A percentile compares a stretch with the other conserved stretches of the same genome.
These are phyloP conservation scores for Stephanodiscus minutulus DNA, from an alignment of 108 stramenopile genomes.

Conservation along the genomic window DNA sequence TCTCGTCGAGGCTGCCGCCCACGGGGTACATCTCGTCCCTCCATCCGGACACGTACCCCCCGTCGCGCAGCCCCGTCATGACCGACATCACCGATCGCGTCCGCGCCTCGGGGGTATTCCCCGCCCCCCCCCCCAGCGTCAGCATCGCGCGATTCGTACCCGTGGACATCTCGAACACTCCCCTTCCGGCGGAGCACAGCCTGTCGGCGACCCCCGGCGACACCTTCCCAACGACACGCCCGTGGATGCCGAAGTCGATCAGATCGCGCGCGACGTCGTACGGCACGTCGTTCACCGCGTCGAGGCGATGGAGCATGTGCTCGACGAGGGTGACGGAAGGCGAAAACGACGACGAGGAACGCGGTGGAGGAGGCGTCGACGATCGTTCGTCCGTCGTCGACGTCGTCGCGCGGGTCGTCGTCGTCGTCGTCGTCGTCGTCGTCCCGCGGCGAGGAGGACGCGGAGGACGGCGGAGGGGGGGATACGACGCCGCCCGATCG, in stretches of 20 bases:
- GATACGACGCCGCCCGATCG: too few species aligned
- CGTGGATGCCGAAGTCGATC: conserved; percentile 68
- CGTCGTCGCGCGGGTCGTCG: too few species aligned
- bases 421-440: too few species aligned
- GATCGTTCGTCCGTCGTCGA: too few species aligned
- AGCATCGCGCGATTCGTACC: conserved; percentile 15
- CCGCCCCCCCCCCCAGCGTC: conserved; percentile 52
- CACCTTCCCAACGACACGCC: conserved; percentile 61
- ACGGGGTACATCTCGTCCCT: conserved; percentile 82
- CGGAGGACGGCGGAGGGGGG: too few species aligned
- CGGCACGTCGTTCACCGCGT: conserved; percentile 63
- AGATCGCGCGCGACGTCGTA: conserved; percentile 47
- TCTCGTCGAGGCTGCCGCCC: conserved; percentile 58
- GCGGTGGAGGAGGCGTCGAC: background rate
- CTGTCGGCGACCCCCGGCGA: conserved; percentile 56
- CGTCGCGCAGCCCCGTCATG: conserved; percentile 55
- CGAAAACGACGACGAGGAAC: conserved; percentile 1
- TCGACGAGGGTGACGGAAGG: conserved; percentile 50
- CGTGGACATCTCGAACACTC: conserved; percentile 34
- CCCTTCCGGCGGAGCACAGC: conserved; percentile 35
- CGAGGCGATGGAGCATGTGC: conserved; percentile 76
- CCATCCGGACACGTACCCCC: conserved; percentile 81
- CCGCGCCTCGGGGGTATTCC: conserved; percentile 54
- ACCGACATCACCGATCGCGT: conserved; percentile 62
- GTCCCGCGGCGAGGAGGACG: too few species aligned